Evolutionary conservation across 257 asterid genomes (phyloP).

Genomic region (Solanum megistacrolobum): DNA sequence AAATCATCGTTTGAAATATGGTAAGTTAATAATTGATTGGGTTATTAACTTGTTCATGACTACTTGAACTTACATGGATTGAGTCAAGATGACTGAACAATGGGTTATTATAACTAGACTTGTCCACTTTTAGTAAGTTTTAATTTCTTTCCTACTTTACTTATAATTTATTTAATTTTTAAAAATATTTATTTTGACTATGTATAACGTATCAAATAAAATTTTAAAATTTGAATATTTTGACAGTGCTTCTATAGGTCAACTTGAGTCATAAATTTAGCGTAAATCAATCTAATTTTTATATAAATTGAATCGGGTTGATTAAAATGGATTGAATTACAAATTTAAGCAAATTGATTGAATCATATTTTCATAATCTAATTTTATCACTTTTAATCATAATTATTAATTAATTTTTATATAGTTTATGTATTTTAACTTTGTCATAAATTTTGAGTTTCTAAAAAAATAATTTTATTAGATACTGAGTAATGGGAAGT

Average conservation of each 20-base stretch:
- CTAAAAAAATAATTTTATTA: background rate
- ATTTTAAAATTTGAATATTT: background rate
- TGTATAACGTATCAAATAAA: too few relatives aligned
- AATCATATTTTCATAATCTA: background rate
- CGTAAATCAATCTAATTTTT: background rate
- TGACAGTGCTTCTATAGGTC: background rate
- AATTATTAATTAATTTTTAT: background rate
- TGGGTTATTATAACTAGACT: background rate
- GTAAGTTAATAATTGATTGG: background rate
- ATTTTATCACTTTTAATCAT: background rate
- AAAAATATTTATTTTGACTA: too few relatives aligned
- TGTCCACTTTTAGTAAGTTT: background rate
- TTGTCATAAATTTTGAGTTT: background rate
- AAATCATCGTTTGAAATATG: too few relatives aligned
- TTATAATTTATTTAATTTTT: background rate
- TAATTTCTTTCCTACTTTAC: background rate
- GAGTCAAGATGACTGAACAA: background rate
- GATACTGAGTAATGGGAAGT: slow-evolving; percentile 52
- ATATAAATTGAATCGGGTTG: too few relatives aligned
- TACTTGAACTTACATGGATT: background rate
- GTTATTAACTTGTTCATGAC: background rate
- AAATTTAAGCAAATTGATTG: background rate
- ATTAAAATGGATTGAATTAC: background rate
- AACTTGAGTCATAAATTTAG: background rate
- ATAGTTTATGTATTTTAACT: background rate